Evolutionary conservation across 768 basidiomycete genomes (phyloP).

Genomic region (Hortiboletus flavorubellus): DNA sequence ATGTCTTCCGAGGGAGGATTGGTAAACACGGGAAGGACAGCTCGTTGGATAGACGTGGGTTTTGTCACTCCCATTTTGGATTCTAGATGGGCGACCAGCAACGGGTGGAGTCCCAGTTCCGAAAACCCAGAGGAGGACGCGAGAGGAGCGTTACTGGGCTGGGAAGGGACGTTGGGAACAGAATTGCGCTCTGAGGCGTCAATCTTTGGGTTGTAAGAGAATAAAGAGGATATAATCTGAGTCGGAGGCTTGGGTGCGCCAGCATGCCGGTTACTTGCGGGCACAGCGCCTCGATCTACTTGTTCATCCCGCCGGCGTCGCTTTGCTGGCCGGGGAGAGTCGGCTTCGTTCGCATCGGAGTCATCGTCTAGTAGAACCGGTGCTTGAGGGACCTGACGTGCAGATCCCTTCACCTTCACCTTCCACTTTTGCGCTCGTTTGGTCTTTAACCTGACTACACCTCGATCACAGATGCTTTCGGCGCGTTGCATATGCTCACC

Average conservation of each 20-base stretch:
- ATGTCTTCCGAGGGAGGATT: conserved; percentile 35
- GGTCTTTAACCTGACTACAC: conserved; percentile 57
- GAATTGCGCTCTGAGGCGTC: conserved; percentile 37
- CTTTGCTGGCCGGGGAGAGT: conserved; percentile 43
- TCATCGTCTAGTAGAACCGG: conserved; percentile 16
- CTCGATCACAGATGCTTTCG: not conserved
- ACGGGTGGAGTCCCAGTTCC: conserved; percentile 79
- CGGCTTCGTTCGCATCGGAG: conserved; percentile 14
- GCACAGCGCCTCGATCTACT: conserved; percentile 15
- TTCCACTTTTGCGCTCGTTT: conserved; percentile 69
- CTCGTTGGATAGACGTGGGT: conserved; percentile 89
- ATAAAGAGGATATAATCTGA: conserved; percentile 85
- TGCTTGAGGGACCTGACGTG: conserved; percentile 14
- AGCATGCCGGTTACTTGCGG: conserved; percentile 16
- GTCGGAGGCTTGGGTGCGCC: conserved; percentile 33
- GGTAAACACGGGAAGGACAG: conserved; percentile 63
- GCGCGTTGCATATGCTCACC: conserved; percentile 41
- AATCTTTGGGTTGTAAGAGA: conserved; percentile 77
- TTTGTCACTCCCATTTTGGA: conserved; percentile 78
- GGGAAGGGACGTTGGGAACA: conserved; percentile 26
- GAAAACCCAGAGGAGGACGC: conserved; percentile 71
- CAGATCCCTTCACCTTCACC: conserved; percentile 40
- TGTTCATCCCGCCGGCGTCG: conserved; percentile 36
- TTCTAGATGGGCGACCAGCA: conserved; percentile 73
- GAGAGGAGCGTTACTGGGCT: conserved; percentile 84